Percentiles rank a stretch among this genome's conserved stretches.
Evolutionary conservation across 495 filamentous ascomycete species (phyloP).

Genomic region (Cercophora sp.): DNA sequence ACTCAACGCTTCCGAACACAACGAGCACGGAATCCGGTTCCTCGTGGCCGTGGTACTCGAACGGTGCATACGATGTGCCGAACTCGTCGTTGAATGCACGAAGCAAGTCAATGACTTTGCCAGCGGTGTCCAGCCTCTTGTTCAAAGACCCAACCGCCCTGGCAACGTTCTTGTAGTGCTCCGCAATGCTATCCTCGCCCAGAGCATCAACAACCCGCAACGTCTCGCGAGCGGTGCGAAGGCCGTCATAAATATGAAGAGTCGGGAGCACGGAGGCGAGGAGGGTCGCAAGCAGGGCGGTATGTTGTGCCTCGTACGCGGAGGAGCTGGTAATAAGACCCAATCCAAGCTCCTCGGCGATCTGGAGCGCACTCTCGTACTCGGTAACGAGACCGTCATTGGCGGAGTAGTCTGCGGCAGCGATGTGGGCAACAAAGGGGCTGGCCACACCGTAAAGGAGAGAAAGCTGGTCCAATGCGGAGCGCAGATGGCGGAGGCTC

Average conservation of each 20-base stretch:
- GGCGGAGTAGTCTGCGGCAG: constrained; percentile 84
- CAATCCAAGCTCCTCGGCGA: constrained; percentile 89
- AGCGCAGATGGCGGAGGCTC: constrained; percentile 72
- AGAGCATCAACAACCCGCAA: constrained; percentile 81
- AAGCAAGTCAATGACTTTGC: constrained; percentile 70
- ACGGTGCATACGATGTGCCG: constrained; percentile 84
- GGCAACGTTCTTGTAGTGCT: constrained; percentile 64
- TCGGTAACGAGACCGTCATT: constrained; percentile 72
- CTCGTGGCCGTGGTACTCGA: constrained; percentile 89
- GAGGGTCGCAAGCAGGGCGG: constrained; percentile 84
- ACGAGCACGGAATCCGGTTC: constrained; percentile 76
- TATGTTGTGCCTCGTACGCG: constrained; percentile 89
- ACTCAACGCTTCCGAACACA: constrained; percentile 87
- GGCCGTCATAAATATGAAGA: constrained; percentile 89
- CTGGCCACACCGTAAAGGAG: constrained; percentile 84
- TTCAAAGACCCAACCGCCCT: constrained; percentile 57
- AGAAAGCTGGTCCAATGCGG: constrained; percentile 84
- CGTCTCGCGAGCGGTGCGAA: constrained; percentile 80
- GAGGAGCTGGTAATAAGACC: constrained; percentile 82
- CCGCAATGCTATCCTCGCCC: constrained; percentile 64
- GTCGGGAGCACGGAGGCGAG: constrained; percentile 75
- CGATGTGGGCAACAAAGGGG: constrained; percentile 88
- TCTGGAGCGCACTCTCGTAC: constrained; percentile 72
- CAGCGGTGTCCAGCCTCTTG: constrained; percentile 69
- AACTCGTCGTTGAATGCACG: constrained; percentile 85